Evolutionary conservation across 2,329 filamentous ascomycete genomes (phyloP).

Genomic region (Aspergillus proliferans): DNA sequence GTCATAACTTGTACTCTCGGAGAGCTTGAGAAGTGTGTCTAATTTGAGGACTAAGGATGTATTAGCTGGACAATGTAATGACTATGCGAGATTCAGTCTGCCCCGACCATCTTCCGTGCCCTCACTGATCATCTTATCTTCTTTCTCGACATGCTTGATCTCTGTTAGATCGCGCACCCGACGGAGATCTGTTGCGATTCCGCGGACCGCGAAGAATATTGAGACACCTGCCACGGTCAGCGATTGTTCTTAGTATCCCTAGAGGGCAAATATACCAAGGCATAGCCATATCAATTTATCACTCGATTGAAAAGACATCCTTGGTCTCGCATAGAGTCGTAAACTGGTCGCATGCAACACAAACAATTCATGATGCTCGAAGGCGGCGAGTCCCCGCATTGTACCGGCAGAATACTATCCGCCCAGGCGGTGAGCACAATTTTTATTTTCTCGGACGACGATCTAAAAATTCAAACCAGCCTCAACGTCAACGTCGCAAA

Average conservation of each 20-base stretch:
- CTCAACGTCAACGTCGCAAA: constrained; percentile 19
- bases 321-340: constrained; percentile 1
- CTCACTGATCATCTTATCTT: constrained; percentile 67
- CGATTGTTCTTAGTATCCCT: background rate
- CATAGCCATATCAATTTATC: constrained; percentile 36
- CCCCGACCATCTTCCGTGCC: constrained; percentile 60
- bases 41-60: constrained; percentile 49
- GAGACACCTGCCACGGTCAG: constrained; percentile 27
- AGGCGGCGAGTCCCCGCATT: constrained; percentile 12
- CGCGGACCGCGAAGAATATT: constrained; percentile 47
- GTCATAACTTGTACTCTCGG: constrained; percentile 65
- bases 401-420: constrained; percentile 24
- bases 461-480: constrained; percentile 19
- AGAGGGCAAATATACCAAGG: constrained; percentile 21
- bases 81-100: constrained; percentile 1
- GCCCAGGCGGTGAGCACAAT: constrained; percentile 26
- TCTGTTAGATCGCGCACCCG: constrained; percentile 44
- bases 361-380: background rate
- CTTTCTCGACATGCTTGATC: constrained; percentile 58
- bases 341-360: background rate
- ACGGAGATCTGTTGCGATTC: constrained; percentile 49
- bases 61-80: constrained; percentile 10
- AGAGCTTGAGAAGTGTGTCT: constrained; percentile 60
- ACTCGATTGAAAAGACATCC: constrained; percentile 30
- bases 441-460: constrained; percentile 19